Percentiles rank a stretch among this genome's conserved stretches.
Conservation (phyloP, 192 early-diverging fungal species). For the Podochytrium sp. region DNA sequence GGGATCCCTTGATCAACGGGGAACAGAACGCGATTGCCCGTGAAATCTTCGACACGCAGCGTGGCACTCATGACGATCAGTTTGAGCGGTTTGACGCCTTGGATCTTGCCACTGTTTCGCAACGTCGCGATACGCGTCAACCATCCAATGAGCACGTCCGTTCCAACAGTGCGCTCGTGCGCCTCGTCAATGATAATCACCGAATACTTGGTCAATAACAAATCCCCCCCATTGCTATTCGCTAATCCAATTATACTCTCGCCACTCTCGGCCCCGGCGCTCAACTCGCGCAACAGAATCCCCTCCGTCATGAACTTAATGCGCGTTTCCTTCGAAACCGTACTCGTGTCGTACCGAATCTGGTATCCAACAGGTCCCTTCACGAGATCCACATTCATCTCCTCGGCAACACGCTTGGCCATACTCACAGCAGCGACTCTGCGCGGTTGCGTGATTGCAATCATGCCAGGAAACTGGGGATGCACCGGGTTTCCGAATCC, state of each 20-base stretch:
- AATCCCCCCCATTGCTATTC: slow-evolving; percentile 62
- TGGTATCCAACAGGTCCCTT: slow-evolving; percentile 77
- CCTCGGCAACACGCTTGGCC: slow-evolving; percentile 91
- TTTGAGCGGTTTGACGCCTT: slow-evolving; percentile 73
- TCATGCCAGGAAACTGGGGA: slow-evolving; percentile 77
- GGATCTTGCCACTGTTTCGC: slow-evolving; percentile 60
- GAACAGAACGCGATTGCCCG: slow-evolving; percentile 81
- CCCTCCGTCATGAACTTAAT: slow-evolving; percentile 99
- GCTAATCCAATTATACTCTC: neutral
- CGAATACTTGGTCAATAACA: slow-evolving; percentile 91
- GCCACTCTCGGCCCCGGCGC: slow-evolving; percentile 21
- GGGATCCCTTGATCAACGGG: slow-evolving; percentile 50
- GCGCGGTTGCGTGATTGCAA: slow-evolving; percentile 97
- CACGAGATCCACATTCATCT: slow-evolving; percentile 70
- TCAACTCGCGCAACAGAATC: slow-evolving; percentile 93
- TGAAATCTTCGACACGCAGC: slow-evolving; percentile 95
- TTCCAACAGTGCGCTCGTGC: slow-evolving; percentile 96
- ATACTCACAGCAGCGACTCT: slow-evolving; percentile 97
- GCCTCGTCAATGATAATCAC: slow-evolving; percentile 98
- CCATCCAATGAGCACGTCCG: slow-evolving; percentile 97
- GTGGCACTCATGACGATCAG: slow-evolving; percentile 99
- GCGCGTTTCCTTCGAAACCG: slow-evolving; percentile 71
- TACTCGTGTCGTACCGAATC: slow-evolving; percentile 89
- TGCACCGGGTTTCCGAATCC: slow-evolving; percentile 89
- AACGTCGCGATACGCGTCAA: slow-evolving; percentile 86